Evolutionary conservation across 2,329 filamentous ascomycete species (phyloP).

Genomic region (Aureobasidium sp.): DNA sequence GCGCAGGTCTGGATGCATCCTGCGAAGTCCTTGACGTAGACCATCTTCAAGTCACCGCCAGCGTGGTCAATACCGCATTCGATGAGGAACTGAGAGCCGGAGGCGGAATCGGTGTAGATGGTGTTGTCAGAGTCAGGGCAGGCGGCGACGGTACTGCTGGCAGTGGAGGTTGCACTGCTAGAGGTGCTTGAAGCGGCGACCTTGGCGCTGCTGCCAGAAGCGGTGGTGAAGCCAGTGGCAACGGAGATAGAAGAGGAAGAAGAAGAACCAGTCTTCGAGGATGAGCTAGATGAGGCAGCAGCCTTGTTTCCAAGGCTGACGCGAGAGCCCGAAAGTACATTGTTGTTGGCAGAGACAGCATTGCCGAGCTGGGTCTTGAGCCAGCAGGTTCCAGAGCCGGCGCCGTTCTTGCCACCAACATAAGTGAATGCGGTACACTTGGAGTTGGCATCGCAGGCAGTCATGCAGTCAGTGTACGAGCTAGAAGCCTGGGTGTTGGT

Average conservation of each 20-base stretch:
- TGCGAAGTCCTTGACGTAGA: constrained; percentile 22
- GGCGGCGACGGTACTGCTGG: constrained; percentile 17
- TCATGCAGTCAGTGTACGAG: constrained; percentile 20
- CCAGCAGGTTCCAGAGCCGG: constrained; percentile 18
- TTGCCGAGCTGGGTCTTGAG: constrained; percentile 19
- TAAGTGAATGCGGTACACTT: constrained; percentile 20
- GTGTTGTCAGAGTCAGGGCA: constrained; percentile 22
- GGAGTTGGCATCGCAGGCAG: constrained; percentile 18
- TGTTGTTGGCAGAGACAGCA: neutral
- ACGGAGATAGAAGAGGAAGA: neutral
- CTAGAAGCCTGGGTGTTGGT: constrained; percentile 15
- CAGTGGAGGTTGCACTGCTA: constrained; percentile 10
- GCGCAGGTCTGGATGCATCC: constrained; percentile 29
- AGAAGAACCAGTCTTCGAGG: neutral
- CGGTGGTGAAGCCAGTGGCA: constrained; percentile 16
- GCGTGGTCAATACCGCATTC: constrained; percentile 29
- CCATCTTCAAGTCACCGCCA: constrained; percentile 25
- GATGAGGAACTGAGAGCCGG: constrained; percentile 22
- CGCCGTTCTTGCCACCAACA: constrained; percentile 17
- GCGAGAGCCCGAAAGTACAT: constrained; percentile 12
- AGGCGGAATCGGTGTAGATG: constrained; percentile 19
- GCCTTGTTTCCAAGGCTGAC: constrained; percentile 8
- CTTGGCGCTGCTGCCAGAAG: constrained; percentile 8
- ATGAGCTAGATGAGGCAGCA: neutral
- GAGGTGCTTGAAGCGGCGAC: constrained; percentile 6